Percentiles rank a stretch among this genome's conserved stretches.
These are phyloP conservation scores for Rhodotorula sp. DNA, from an alignment of 1,284 basidiomycete genomes.

Conservation along the genomic window DNA sequence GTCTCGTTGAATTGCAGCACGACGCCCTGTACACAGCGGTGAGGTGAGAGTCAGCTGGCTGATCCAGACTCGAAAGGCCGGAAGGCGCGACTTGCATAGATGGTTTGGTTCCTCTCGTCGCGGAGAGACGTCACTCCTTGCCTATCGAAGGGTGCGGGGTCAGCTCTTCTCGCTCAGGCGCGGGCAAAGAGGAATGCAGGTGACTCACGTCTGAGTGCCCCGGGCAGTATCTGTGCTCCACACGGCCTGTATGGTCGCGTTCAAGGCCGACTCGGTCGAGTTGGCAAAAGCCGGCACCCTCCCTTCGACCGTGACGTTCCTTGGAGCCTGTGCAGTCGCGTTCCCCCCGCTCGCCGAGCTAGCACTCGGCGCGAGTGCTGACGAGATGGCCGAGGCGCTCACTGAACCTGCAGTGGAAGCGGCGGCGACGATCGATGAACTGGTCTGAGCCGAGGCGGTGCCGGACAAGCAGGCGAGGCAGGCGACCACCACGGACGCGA, in stretches of 20 bases:
- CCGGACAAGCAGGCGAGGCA: neutral
- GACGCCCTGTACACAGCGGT: slow-evolving; percentile 7
- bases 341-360: neutral
- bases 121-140: slow-evolving; percentile 21
- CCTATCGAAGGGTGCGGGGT: neutral
- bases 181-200: too few species aligned
- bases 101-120: neutral
- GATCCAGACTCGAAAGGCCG: neutral
- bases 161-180: neutral
- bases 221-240: slow-evolving; percentile 14
- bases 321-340: neutral
- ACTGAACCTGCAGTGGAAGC: slow-evolving; percentile 27
- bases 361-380: neutral
- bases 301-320: neutral
- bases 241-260: slow-evolving; percentile 12
- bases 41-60: neutral
- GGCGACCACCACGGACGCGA: neutral
- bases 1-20: slow-evolving; percentile 26
- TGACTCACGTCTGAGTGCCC: slow-evolving; percentile 17
- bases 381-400: slow-evolving; percentile 37
- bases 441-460: neutral
- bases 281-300: slow-evolving; percentile 7
- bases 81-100: slow-evolving; percentile 6
- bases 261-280: neutral
- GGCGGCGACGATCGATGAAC: slow-evolving; percentile 17